These are phyloP conservation scores for Claviceps quebecensis DNA, from an alignment of 2,329 filamentous ascomycete species.

Conservation along the genomic window DNA sequence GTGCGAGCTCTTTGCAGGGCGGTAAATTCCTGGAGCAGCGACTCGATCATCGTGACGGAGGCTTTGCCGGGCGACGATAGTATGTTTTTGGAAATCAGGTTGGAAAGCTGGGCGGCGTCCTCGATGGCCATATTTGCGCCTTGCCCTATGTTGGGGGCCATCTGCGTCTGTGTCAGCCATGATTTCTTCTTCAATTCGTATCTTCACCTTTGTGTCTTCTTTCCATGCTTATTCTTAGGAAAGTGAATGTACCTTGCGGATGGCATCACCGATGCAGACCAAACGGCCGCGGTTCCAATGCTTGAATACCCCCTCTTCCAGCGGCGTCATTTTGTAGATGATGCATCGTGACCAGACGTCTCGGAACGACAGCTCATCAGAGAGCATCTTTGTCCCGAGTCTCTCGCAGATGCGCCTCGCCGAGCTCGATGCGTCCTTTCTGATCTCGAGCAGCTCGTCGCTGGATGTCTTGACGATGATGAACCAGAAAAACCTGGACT, in stretches of 20 bases:
- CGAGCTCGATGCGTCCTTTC: not conserved
- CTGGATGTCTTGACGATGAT: constrained; percentile 1
- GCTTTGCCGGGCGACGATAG: not conserved
- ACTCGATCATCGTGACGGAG: not conserved
- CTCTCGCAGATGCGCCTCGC: constrained; percentile 10
- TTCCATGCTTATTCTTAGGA: not conserved
- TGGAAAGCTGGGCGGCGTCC: constrained; percentile 8
- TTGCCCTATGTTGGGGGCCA: constrained; percentile 10
- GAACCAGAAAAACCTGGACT: constrained; percentile 4
- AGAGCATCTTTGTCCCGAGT: constrained; percentile 14
- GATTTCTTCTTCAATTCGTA: too few species aligned
- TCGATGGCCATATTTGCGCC: constrained; percentile 12
- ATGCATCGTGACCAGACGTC: constrained; percentile 17
- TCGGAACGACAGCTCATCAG: constrained; percentile 16
- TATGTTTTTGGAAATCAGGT: not conserved
- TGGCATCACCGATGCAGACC: constrained; percentile 20
- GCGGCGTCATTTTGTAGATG: constrained; percentile 11
- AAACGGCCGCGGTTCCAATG: constrained; percentile 18
- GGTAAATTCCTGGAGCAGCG: constrained; percentile 1
- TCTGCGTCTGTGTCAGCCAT: constrained; percentile 1
- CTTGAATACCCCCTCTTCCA: constrained; percentile 19
- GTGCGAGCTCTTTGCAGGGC: not conserved
- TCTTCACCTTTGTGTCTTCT: not conserved
- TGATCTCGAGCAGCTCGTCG: constrained; percentile 16
- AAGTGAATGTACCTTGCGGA: constrained; percentile 14